Percentiles rank a stretch among this genome's conserved stretches.
phyloP scores from a whole-genome alignment of 2,329 filamentous ascomycete species.

The Diplodia sapinea region DNA sequence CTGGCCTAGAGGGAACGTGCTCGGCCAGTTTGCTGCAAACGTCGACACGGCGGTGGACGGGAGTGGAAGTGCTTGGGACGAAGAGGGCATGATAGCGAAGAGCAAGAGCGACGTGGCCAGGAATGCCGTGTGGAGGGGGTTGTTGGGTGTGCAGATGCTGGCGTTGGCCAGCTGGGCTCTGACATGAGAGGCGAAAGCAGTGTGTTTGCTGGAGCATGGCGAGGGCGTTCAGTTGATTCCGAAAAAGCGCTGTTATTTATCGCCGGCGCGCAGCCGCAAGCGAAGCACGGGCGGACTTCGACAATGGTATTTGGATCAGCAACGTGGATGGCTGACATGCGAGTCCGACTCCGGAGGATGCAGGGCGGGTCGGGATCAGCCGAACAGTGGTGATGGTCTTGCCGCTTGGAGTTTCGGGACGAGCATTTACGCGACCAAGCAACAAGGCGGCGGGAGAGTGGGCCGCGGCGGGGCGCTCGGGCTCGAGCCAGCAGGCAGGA shows the following conservation, averaged over 20 bases:
- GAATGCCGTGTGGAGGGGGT: background rate
- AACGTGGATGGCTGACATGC: background rate
- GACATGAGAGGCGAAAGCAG: background rate
- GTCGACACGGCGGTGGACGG: slow-evolving; percentile 37
- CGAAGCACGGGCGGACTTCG: too few relatives aligned
- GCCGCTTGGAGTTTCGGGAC: slow-evolving; percentile 12
- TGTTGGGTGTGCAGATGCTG: slow-evolving; percentile 1
- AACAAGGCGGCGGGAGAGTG: background rate
- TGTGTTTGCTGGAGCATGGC: background rate
- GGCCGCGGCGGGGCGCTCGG: background rate
- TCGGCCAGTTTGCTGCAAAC: slow-evolving; percentile 44
- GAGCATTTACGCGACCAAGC: background rate
- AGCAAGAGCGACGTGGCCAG: slow-evolving; percentile 3
- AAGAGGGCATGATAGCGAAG: slow-evolving; percentile 18
- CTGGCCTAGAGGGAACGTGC: slow-evolving; percentile 46
- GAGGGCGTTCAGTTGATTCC: slow-evolving; percentile 4
- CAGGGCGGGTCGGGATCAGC: background rate
- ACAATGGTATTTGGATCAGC: background rate
- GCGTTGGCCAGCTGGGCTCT: background rate
- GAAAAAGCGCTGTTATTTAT: background rate
- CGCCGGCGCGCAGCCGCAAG: too few relatives aligned
- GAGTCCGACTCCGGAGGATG: background rate
- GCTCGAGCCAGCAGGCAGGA: background rate
- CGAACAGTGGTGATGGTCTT: background rate
- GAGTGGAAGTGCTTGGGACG: slow-evolving; percentile 17